Percentiles rank a stretch among this genome's conserved stretches.
Evolutionary conservation across 495 filamentous ascomycete species (phyloP).

Genomic region (Trichoderma reesei): DNA sequence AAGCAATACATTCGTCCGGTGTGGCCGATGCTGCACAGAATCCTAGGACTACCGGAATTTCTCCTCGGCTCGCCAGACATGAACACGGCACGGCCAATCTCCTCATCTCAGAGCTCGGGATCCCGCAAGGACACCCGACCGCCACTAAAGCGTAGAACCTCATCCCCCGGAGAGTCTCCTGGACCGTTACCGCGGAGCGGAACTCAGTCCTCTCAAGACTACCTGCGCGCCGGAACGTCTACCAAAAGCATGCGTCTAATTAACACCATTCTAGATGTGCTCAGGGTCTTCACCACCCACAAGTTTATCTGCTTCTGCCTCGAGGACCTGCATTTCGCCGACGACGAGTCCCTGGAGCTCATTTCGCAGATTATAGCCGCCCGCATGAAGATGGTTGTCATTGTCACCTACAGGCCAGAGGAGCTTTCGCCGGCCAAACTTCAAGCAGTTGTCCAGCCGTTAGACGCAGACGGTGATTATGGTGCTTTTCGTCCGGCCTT

Average conservation of each 20-base stretch:
- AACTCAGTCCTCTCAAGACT: constrained; percentile 54
- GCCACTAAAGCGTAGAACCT: constrained; percentile 27
- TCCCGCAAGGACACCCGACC: constrained; percentile 16
- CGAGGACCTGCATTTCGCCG: constrained; percentile 81
- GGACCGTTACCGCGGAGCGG: constrained; percentile 13
- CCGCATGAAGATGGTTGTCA: constrained; percentile 66
- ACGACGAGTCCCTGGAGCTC: constrained; percentile 74
- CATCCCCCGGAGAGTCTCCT: constrained; percentile 30
- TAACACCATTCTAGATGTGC: constrained; percentile 76
- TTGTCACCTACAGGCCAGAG: constrained; percentile 54
- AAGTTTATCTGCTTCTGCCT: constrained; percentile 76
- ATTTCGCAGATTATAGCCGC: constrained; percentile 62
- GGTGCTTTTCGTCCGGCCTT: neutral
- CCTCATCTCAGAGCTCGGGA: constrained; percentile 16
- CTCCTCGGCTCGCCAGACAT: constrained; percentile 39
- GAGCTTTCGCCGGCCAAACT: constrained; percentile 39
- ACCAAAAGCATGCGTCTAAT: constrained; percentile 68
- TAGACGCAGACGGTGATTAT: constrained; percentile 34
- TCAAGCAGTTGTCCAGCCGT: constrained; percentile 34
- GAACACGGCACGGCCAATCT: constrained; percentile 14
- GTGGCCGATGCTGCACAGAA: constrained; percentile 67
- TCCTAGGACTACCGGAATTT: constrained; percentile 72
- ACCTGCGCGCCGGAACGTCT: constrained; percentile 56
- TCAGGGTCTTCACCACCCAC: constrained; percentile 64
- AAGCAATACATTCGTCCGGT: constrained; percentile 62